Conservation (phyloP, 2,329 filamentous ascomycete species). For the Trichoderma guizhouense region DNA sequence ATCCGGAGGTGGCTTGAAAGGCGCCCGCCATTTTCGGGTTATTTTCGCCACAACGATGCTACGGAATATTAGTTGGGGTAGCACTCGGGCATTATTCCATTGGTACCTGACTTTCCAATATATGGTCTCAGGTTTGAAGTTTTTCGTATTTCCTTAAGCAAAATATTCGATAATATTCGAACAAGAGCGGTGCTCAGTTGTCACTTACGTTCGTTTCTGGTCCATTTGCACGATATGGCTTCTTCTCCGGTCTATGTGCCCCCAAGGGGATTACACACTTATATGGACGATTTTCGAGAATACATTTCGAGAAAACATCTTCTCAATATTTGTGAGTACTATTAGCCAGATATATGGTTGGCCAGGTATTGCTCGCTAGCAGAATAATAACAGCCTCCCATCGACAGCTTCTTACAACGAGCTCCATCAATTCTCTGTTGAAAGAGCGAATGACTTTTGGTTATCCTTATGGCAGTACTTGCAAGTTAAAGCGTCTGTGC, state of each 20-base stretch:
- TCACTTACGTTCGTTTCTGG: background rate
- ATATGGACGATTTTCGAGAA: background rate
- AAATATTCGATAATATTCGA: background rate
- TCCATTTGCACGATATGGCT: background rate
- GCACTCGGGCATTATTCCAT: background rate
- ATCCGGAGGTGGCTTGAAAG: background rate
- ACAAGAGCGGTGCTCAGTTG: background rate
- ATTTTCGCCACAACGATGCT: background rate
- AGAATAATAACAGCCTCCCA: background rate
- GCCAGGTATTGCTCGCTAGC: background rate
- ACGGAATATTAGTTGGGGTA: background rate
- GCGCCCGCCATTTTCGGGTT: background rate
- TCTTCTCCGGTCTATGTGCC: background rate
- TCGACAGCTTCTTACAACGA: background rate
- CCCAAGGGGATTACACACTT: background rate
- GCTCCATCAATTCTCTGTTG: background rate
- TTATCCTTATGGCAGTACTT: background rate
- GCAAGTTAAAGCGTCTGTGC: background rate
- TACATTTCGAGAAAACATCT: background rate
- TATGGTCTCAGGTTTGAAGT: background rate
- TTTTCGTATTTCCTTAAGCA: background rate
- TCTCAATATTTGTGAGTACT: background rate
- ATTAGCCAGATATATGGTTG: background rate
- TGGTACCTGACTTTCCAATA: background rate
- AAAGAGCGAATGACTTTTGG: background rate